Conservation (phyloP, 2,329 filamentous ascomycete genomes). For the Aureobasidium sp. region DNA sequence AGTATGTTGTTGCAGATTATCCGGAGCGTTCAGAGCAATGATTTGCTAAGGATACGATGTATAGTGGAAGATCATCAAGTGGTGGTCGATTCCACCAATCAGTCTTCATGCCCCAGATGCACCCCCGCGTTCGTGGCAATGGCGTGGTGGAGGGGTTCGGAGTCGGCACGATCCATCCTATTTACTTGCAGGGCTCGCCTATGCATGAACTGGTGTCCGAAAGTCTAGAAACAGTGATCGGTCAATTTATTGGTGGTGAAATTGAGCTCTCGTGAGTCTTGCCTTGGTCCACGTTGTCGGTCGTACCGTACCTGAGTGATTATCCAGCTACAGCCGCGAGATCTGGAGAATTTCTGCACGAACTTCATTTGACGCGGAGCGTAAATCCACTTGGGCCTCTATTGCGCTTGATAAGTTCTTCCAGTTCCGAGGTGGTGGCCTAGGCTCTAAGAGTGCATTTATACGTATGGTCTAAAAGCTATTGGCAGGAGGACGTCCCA, state of each 20-base stretch:
- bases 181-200: not conserved
- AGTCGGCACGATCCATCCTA: not conserved
- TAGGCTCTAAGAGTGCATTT: no score
- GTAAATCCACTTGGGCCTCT: no score
- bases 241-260: conserved; percentile 8
- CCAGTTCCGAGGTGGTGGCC: no score
- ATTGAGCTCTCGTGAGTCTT: not conserved
- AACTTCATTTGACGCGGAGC: not conserved
- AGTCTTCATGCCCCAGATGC: not conserved
- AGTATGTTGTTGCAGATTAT: not conserved
- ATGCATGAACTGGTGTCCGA: not conserved
- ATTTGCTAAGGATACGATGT: not conserved
- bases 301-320: not conserved
- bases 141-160: not conserved
- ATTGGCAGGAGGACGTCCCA: no score
- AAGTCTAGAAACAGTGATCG: not conserved
- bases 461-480: no score
- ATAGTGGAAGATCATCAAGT: not conserved
- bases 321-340: conserved; percentile 3
- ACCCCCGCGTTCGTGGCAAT: conserved; percentile 3
- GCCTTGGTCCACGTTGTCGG: not conserved
- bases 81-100: conserved; percentile 12
- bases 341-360: not conserved
- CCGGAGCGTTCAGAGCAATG: conserved; percentile 1
- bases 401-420: no score